Base-by-base conservation (phyloP, 345 rosid genomes). In the Melastoma malabathricum region DNA sequence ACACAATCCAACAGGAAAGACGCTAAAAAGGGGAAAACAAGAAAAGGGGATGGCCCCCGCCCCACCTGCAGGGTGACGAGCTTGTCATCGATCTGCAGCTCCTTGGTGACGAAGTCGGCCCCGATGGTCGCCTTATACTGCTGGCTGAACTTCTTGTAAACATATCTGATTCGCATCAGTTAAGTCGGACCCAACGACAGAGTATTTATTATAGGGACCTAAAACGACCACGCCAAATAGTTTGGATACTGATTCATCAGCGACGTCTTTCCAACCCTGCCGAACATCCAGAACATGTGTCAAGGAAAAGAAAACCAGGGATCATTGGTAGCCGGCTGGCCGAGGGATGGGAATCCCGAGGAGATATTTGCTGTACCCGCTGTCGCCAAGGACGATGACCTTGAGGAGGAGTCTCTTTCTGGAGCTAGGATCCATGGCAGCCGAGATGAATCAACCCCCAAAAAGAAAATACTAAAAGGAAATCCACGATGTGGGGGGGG, bases 241-340 rank as follows among this genome's bases (percentile, higher is more conserved):
- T n/a, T n/a, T n/a, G 92, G 89, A 88, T 84, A 84, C 97, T 69
- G 97, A 60, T 84, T 84, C 97, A 82, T 76, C 81, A 84, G 58
- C 19, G 93, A 89, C 8, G 95, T 84, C 80, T 84, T 89, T 47
- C 97, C 97, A 29, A 89, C 97, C 64, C 97, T 89, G 81, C 67
- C 60, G 51, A 59, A 23, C 16, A 62, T 39, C 52, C 31, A 18
- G 6, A 29, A 49, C 46, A 4, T 34, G 41, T 4, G 41, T 8
- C 38, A 41, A 15, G 25, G 13, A 48, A 25, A 25, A 12, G 12
- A 9, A 34, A 34, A 34, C 7, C 38, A 34, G 12, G 9, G 9
- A 34, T 6, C 41, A 34, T 34, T 1, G 12, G 41, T 20, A 15
- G 10, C 15, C 25, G 23, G 44, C 10, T 25, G 10, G 13, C 4